Evolutionary conservation across 2,329 filamentous ascomycete species (phyloP).

Genomic region (Fonsecaea multimorphosa): DNA sequence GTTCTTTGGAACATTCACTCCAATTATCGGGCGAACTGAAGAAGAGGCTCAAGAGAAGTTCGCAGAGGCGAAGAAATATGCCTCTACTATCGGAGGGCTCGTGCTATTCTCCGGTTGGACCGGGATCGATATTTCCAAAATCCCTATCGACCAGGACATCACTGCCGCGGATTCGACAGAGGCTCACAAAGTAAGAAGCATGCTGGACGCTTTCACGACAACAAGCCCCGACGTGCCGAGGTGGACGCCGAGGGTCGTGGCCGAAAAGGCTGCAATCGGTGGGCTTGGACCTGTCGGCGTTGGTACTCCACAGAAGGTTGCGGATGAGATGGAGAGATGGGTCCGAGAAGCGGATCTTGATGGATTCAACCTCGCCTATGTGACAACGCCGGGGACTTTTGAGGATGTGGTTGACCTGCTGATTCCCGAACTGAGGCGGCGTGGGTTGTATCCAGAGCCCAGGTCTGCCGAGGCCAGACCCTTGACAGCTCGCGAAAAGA

Average conservation of each 20-base stretch:
- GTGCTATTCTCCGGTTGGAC: slow-evolving; percentile 65
- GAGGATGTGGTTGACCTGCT: slow-evolving; percentile 59
- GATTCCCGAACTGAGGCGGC: slow-evolving; percentile 55
- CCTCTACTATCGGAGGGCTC: slow-evolving; percentile 60
- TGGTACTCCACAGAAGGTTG: slow-evolving; percentile 68
- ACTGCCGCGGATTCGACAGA: slow-evolving; percentile 62
- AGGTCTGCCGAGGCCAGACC: slow-evolving; percentile 42
- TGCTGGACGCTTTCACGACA: slow-evolving; percentile 58
- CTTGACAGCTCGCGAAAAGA: slow-evolving; percentile 64
- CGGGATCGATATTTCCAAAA: slow-evolving; percentile 64
- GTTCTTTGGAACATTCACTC: slow-evolving; percentile 60
- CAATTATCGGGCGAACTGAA: slow-evolving; percentile 57
- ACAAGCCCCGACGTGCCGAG: slow-evolving; percentile 53
- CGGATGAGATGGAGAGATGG: slow-evolving; percentile 72
- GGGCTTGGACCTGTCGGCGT: slow-evolving; percentile 57
- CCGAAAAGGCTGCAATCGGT: slow-evolving; percentile 56
- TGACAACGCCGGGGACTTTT: slow-evolving; percentile 59
- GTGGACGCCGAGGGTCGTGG: slow-evolving; percentile 50
- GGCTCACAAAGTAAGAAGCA: slow-evolving; percentile 58
- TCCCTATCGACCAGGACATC: slow-evolving; percentile 65
- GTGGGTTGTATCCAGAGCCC: slow-evolving; percentile 46
- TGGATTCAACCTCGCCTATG: slow-evolving; percentile 69
- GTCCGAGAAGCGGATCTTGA: slow-evolving; percentile 72
- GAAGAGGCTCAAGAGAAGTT: slow-evolving; percentile 62
- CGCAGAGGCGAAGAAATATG: slow-evolving; percentile 59